Evolutionary conservation across 2,329 filamentous ascomycete species (phyloP), one percentile per base, ranked within the genome.

Genomic region (Venturia aucupariae): DNA sequence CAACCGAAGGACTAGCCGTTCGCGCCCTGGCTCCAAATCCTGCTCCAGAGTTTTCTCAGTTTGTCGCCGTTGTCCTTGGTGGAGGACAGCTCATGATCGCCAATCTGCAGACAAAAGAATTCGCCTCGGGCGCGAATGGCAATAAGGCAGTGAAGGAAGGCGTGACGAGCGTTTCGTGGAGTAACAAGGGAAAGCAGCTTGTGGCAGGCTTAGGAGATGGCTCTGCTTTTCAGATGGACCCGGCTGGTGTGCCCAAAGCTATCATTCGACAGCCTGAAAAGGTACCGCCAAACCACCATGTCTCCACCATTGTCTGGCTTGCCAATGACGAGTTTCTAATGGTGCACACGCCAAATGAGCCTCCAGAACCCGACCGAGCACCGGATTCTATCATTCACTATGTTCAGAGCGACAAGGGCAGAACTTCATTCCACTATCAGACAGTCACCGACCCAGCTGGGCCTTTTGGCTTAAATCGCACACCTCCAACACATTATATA

Each of bases 101-200:
- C 8, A 90, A 96, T 73, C 75, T 99, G 66, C 87, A 88, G 70
- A 83, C 87, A 44, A 81, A 83, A 60, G 80, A 78, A 48, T 81
- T 91, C 55, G 73, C 82, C 10, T 77, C 79, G 41, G 84, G 84
- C 1, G 70, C 80, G 24, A 85, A 85, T 68, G 90, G 90, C 0
- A 69, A 67, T 41, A 82, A 79, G 70, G 78, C 87, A 0, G 79
- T 96, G 67, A 90, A 87, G 71, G 80, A 83, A 35, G 87, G 89
- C 60, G 92, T 96, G 35, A 92, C 87, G 72, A 94, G 89, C 71
- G 83, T 90, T 6, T 88, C 90, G 64, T 99, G 95, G 94, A 99
- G 94, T 74, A 88, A 86, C 66, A 90, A 88, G 73, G 94, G 94
- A 59, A 99, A 96, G 74, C 93, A 97, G 73, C 80, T 99, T 54